Base-by-base conservation (phyloP, 192 early-diverging fungal species). In the Linnemannia hyalina region DNA sequence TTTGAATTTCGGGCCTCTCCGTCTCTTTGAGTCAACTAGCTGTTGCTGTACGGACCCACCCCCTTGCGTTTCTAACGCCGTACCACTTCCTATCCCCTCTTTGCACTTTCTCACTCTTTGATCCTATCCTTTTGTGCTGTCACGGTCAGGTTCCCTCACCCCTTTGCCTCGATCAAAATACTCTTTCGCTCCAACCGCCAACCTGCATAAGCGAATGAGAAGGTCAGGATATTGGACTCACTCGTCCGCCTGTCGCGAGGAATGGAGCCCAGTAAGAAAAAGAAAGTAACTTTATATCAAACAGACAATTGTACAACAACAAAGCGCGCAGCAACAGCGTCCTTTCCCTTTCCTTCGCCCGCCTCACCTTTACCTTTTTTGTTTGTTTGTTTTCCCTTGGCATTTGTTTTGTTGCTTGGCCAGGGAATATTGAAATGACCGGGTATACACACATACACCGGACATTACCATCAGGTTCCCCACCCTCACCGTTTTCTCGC, bases 131-230 rank as follows among this genome's bases (percentile, higher is more conserved):
- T 46, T 15, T 15, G 23, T 8, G 57, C 26, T 65, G 60, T 13
- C 4, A 15, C 60, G 29, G 29, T 65, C 60, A 15, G 60, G 60
- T 32, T 15, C 60, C 60, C 49, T 52, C 20, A 16, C 18, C 49
- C 60, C 29, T 65, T 65, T 65, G 60, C 60, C 60, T 65, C 60
- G 60, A 65, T 65, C 60, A 32, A 52, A 52, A 52, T 18, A 55
- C 38, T 75, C 74, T 68, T 60, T 49, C 38, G 4, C 32, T 71
- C 49, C 69, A 78, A 78, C 77, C 35, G 77, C 36, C 69, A 36
- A 57, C 68, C 77, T 78, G 77, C 77, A 78, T 78, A 32, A 42
- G 29, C 60, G 29, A 65, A 65, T 65, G 60, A 29, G 11, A 65
- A 15, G 8, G 29, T n/a, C 23, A 65, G 60, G 60, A 60, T n/a